Conservation (phyloP, 129 eudicot species). For the Tagetes erecta region DNA sequence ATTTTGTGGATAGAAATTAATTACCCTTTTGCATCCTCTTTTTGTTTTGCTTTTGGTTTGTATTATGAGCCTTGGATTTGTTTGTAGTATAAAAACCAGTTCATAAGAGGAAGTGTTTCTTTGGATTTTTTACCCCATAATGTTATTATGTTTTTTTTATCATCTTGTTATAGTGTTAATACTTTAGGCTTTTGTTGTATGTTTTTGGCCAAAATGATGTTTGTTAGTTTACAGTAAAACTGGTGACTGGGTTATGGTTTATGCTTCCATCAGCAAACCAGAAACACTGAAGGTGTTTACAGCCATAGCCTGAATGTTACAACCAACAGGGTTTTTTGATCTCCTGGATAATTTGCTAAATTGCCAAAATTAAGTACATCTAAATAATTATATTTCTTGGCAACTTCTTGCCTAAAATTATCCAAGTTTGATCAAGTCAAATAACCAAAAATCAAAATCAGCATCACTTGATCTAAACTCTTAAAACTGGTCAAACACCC, state of each 20-base stretch:
- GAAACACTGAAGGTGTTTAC: too few relatives aligned
- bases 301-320: background rate
- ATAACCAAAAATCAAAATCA: conserved; percentile 1
- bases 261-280: too few relatives aligned
- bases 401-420: background rate
- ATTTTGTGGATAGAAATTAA: conserved; percentile 41
- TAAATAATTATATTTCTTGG: background rate
- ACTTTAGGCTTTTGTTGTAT: background rate
- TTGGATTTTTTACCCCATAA: conserved; percentile 37
- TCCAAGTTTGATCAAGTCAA: background rate
- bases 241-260: background rate
- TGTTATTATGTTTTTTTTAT: conserved; percentile 34
- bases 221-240: background rate
- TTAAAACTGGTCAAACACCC: background rate
- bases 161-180: conserved; percentile 2
- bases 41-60: conserved; percentile 31
- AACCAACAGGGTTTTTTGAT: background rate
- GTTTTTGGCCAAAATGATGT: background rate
- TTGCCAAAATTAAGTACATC: too few relatives aligned
- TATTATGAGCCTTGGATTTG: conserved; percentile 38
- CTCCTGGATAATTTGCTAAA: too few relatives aligned
- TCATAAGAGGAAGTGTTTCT: conserved; percentile 42
- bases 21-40: conserved; percentile 22
- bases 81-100: conserved; percentile 51
- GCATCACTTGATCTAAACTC: background rate